These are phyloP conservation scores for Rhododendron molle DNA, from an alignment of 148 eudicot species.

Conservation along the genomic window DNA sequence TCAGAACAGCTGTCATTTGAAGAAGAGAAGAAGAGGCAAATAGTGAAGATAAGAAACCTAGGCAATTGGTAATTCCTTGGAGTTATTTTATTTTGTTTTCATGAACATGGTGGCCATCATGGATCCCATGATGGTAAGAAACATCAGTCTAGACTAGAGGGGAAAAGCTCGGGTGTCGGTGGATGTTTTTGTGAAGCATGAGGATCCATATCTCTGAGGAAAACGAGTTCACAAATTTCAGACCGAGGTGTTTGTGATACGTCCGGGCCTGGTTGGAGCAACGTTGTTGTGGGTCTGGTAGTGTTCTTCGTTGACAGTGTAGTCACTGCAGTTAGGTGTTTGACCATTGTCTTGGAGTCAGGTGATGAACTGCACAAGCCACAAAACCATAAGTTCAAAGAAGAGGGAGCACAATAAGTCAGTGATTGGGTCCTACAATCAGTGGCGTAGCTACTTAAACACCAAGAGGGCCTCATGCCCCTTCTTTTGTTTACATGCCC, in stretches of 20 bases:
- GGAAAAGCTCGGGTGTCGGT: slow-evolving; percentile 48
- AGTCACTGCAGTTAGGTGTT: slow-evolving; percentile 44
- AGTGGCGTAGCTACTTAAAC: background rate
- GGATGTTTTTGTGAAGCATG: slow-evolving; percentile 35
- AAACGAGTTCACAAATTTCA: slow-evolving; percentile 37
- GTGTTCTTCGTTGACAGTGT: slow-evolving; percentile 43
- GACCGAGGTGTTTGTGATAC: too few relatives aligned
- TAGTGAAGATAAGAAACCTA: slow-evolving; percentile 54
- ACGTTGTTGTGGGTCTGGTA: slow-evolving; percentile 33
- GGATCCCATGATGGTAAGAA: slow-evolving; percentile 40
- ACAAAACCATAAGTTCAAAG: background rate
- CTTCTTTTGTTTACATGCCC: background rate
- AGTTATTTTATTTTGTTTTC: slow-evolving; percentile 16
- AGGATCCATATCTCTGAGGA: slow-evolving; percentile 35
- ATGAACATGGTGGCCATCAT: slow-evolving; percentile 53
- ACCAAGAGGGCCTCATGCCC: background rate
- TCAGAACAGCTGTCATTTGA: slow-evolving; percentile 51
- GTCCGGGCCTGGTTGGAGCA: background rate
- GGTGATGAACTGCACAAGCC: slow-evolving; percentile 33
- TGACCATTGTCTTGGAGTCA: slow-evolving; percentile 29
- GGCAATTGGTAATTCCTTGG: slow-evolving; percentile 42
- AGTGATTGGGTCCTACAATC: background rate
- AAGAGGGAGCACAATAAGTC: background rate
- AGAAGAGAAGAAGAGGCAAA: slow-evolving; percentile 50
- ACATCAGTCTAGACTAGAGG: slow-evolving; percentile 30